Conservation (phyloP, 1,139 yeast species). For the Nakaseomyces sp. region DNA sequence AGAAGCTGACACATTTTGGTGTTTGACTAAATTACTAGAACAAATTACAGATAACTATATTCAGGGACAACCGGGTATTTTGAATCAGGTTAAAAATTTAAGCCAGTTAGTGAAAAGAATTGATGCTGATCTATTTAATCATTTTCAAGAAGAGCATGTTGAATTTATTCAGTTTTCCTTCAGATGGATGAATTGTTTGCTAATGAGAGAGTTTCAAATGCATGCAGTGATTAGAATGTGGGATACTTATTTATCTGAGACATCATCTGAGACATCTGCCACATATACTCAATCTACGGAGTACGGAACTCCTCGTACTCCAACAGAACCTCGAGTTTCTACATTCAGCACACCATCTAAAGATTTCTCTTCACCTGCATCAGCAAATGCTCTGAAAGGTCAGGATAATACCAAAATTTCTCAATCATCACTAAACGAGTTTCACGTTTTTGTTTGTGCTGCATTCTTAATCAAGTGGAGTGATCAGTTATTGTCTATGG, state of each 20-base stretch:
- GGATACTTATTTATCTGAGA: slow-evolving; percentile 93
- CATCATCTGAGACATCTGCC: slow-evolving; percentile 31
- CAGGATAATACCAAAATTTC: slow-evolving; percentile 17
- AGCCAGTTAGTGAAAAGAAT: slow-evolving; percentile 71
- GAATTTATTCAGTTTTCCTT: slow-evolving; percentile 93
- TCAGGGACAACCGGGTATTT: slow-evolving; percentile 96
- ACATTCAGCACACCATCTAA: slow-evolving; percentile 16
- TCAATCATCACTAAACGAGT: slow-evolving; percentile 72
- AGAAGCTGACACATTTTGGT: slow-evolving; percentile 97
- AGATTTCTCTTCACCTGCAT: slow-evolving; percentile 16
- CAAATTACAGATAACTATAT: slow-evolving; percentile 95
- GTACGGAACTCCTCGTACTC: slow-evolving; percentile 18
- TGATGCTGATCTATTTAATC: slow-evolving; percentile 62
- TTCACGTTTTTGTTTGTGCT: slow-evolving; percentile 97
- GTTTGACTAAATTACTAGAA: slow-evolving; percentile 78
- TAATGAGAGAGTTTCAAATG: slow-evolving; percentile 87
- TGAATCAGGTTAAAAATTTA: slow-evolving; percentile 78
- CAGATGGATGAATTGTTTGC: slow-evolving; percentile 96
- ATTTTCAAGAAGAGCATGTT: slow-evolving; percentile 69
- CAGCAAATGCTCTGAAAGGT: slow-evolving; percentile 7
- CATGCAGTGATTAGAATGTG: slow-evolving; percentile 84
- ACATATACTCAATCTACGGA: slow-evolving; percentile 8
- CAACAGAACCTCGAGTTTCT: slow-evolving; percentile 16
- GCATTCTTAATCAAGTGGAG: slow-evolving; percentile 89
- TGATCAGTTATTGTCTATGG: slow-evolving; percentile 68